A percentile compares a stretch with the other conserved stretches of the same genome.
phyloP scores from a whole-genome alignment of 2,329 filamentous ascomycete species.

The Diplodia sapinea region DNA sequence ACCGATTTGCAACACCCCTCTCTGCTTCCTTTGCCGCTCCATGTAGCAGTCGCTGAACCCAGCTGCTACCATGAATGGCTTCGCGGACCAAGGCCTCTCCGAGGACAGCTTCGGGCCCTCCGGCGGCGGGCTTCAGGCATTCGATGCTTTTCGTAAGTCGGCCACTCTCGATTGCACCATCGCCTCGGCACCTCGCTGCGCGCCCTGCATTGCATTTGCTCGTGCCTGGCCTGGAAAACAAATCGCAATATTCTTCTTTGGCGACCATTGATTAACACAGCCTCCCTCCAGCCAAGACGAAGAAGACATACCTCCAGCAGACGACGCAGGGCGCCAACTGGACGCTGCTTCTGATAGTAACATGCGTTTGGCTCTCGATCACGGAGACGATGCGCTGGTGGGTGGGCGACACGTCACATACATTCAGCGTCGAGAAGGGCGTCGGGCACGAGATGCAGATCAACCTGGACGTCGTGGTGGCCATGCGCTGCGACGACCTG shows the following conservation, averaged over 20 bases:
- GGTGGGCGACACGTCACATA: constrained; percentile 80
- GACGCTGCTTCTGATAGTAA: constrained; percentile 79
- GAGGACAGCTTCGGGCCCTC: constrained; percentile 78
- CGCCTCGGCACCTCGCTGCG: constrained; percentile 5
- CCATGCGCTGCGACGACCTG: constrained; percentile 86
- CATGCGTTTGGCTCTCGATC: constrained; percentile 77
- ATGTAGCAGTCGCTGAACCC: constrained; percentile 22
- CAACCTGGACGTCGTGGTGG: constrained; percentile 91
- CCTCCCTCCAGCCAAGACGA: constrained; percentile 79
- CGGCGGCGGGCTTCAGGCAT: constrained; percentile 71
- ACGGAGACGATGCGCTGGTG: constrained; percentile 84
- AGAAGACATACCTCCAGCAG: constrained; percentile 85
- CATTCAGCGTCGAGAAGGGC: constrained; percentile 92
- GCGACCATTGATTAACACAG: constrained; percentile 5
- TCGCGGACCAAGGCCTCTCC: constrained; percentile 69
- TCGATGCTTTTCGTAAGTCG: constrained; percentile 92
- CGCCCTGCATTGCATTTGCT: neutral
- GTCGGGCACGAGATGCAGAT: constrained; percentile 87
- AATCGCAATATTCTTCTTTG: neutral
- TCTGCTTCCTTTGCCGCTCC: constrained; percentile 7
- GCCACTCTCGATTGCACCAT: constrained; percentile 10
- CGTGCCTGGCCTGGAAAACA: neutral
- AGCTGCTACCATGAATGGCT: constrained; percentile 72
- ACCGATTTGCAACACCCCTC: constrained; percentile 2
- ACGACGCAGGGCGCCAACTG: constrained; percentile 90